Base-by-base conservation (phyloP, 768 basidiomycete genomes). In the Lactarius evosmus region DNA sequence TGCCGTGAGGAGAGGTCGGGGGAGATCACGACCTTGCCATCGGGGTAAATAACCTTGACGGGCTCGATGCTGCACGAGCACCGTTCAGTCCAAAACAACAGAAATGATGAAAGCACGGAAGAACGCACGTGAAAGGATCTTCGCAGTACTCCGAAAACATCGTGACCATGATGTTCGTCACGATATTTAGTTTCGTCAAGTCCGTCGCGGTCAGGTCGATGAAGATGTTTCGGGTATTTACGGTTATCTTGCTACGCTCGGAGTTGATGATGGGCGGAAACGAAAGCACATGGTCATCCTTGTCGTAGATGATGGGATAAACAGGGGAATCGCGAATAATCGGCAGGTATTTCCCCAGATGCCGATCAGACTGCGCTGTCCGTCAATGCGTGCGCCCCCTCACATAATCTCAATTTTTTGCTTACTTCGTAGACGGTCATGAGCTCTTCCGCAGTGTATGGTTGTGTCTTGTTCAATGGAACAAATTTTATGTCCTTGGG, bases 181-280 rank as follows among this genome's bases (percentile, higher is more conserved):
- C 97, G 55, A 98, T 95, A 67, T 89, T 87, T 64, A 99, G 85
- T 77, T 99, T 99, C 32, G 96, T 98, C 72, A 91, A 84, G 72
- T 99, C 97, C 19, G 94, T 97, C 3, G 95, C 95, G 9, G 97
- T 98, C 33, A 95, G 86, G 75, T 99, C 97, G 69, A 99, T 91
- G 78, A 98, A 98, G 74, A 99, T 79, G 74, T 98, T 98, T 58
- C 82, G 83, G 12, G 97, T 98, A 72, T 94, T 88, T 66, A 97
- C 79, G 0, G 92, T 91, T 72, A 99, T 98, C 79, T 98, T 98
- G 74, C 93, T 98, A 76, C 93, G 92, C 68, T 97, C 89, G 4
- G 94, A 95, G 76, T 97, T 97, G 77, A 96, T 96, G 74, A 99
- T 98, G 9, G 97, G 97, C 41, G 97, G 97, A 89, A 98, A 95